These are phyloP conservation scores for Cystobasidium slooffiae DNA, from an alignment of 1,284 basidiomycete species.

Conservation along the genomic window DNA sequence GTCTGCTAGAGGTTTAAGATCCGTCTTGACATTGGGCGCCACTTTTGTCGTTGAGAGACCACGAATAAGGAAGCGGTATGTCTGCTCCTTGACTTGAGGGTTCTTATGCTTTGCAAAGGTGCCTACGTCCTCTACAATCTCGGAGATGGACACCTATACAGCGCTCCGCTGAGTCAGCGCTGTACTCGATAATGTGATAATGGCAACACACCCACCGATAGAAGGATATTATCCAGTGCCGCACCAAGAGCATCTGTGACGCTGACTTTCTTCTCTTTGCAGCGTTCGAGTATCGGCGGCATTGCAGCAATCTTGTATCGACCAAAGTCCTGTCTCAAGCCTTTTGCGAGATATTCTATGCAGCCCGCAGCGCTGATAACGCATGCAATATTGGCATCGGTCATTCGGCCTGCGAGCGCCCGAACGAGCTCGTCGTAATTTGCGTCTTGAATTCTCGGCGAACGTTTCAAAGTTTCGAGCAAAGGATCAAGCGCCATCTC, in stretches of 20 bases:
- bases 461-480: constrained; percentile 70
- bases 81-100: constrained; percentile 93
- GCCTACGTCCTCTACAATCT: constrained; percentile 83
- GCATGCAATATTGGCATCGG: constrained; percentile 94
- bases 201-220: constrained; percentile 65
- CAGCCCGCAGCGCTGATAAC: constrained; percentile 87
- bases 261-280: constrained; percentile 91
- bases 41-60: constrained; percentile 69
- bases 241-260: constrained; percentile 87
- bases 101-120: constrained; percentile 85
- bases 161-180: background rate
- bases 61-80: constrained; percentile 83
- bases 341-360: constrained; percentile 83
- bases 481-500: constrained; percentile 83
- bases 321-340: constrained; percentile 71
- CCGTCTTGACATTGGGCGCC: constrained; percentile 60
- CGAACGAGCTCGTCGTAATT: constrained; percentile 75
- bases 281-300: constrained; percentile 78
- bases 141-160: constrained; percentile 74
- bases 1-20: constrained; percentile 84
- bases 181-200: background rate
- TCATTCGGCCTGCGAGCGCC: constrained; percentile 76
- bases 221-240: constrained; percentile 87
- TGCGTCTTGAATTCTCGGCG: constrained; percentile 78
- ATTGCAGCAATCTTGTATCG: constrained; percentile 76